Evolutionary conservation across 176 grass and related monocot species (phyloP), one percentile per base, ranked within the genome.

Genomic region (Oryza australiensis): DNA sequence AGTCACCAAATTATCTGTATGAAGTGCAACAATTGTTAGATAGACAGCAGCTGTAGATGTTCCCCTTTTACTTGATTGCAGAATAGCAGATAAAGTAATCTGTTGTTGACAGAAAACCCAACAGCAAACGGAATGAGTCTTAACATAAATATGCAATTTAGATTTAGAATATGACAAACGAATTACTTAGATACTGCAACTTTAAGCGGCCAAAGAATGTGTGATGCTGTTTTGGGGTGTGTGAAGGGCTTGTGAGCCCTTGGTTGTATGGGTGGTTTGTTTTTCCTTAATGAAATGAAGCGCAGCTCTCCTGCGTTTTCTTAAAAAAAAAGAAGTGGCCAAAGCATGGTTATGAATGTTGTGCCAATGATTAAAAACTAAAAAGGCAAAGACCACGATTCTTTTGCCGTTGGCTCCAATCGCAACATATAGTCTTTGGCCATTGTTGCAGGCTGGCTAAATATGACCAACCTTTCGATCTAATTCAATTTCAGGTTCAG

Each of bases 401-500:
- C 15, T 38, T 77, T 12, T 89, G 35, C 45, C 32, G 7, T 46
- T 62, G 42, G 33, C 65, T 80, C 0, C 34, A 84, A 64, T 11
- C 70, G 70, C 29, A 78, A 73, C 63, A 75, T 85, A 28, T 85
- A 28, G 80, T 72, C 37, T 37, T 29, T 78, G 64, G 26, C 62
- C 69, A n/a, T 26, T 28, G 74, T 18, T 73, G 67, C 20, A 76
- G 38, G 34, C 55, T 77, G 49, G 59, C 15, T 86, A 80, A 57
- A 67, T 89, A 48, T 67, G 11, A 76, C 59, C 5, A 60, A 80
- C 20, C 32, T 2, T 79, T 60, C 12, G 26, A 35, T 80, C n/a
- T 70, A 68, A 23, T 74, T 74, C 22, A 22, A 22, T 4, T 78
- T 60, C 77, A 98, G 90, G 88, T 76, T 90, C 84, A 86, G 76